These are phyloP conservation scores for Leucocoprinus leucothites DNA, from an alignment of 768 basidiomycete species.

Conservation along the genomic window DNA sequence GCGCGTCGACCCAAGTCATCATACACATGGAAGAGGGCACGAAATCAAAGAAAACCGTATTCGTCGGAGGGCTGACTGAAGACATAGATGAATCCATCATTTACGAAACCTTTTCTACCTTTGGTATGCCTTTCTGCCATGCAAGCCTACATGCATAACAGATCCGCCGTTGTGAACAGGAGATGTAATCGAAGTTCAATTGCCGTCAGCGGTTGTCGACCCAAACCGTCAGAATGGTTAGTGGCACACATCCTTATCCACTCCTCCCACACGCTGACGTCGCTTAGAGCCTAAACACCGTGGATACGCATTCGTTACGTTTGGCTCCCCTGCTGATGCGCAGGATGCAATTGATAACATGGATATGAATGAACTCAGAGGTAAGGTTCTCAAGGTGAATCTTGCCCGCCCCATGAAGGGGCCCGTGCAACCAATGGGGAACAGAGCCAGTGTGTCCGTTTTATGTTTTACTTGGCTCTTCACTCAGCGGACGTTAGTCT, in stretches of 20 bases:
- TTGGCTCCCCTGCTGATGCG: constrained; percentile 74
- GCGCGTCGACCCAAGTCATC: constrained; percentile 5
- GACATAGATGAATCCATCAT: constrained; percentile 79
- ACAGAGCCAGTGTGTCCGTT: constrained; percentile 65
- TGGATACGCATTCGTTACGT: constrained; percentile 94
- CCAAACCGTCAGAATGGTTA: constrained; percentile 48
- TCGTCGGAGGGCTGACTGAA: constrained; percentile 79
- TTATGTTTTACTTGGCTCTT: background rate
- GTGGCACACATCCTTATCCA: background rate
- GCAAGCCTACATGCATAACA: background rate
- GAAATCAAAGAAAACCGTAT: constrained; percentile 82
- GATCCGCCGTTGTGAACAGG: constrained; percentile 42
- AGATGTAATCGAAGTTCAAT: constrained; percentile 88
- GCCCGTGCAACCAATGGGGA: constrained; percentile 60
- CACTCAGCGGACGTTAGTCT: constrained; percentile 52
- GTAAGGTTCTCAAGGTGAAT: constrained; percentile 77
- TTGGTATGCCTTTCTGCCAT: constrained; percentile 53
- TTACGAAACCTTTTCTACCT: constrained; percentile 79
- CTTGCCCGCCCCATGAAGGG: constrained; percentile 81
- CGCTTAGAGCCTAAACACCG: constrained; percentile 73
- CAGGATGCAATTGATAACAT: constrained; percentile 99
- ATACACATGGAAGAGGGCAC: constrained; percentile 74
- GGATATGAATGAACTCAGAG: constrained; percentile 88
- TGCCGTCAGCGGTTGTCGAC: constrained; percentile 78
- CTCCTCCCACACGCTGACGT: constrained; percentile 5